Base-by-base conservation (phyloP, 169 alveolate genomes). In the Plasmodium adleri region DNA sequence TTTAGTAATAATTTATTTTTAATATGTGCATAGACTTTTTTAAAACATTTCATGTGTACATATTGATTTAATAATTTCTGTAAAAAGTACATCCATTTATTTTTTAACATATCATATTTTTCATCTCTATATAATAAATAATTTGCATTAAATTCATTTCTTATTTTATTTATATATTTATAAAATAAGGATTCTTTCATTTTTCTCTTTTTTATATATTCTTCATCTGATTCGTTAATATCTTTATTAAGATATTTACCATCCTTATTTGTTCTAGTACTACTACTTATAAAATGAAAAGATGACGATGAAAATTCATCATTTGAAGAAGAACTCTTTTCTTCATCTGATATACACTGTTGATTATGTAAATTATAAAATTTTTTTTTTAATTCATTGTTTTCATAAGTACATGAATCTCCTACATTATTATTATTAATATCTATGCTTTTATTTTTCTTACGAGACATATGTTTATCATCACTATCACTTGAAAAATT, bases 31-130 rank as follows among this genome's bases (percentile, higher is more conserved):
- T 83, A 83, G 49, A 83, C 43, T 39, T 17, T 49, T 68, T 56
- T 83, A 50, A 58, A 83, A 28, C 32, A 20, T 28, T 68, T 67
- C 91, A 83, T 68, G n/a, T 83, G 85, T 32, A 52, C 63, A 26
- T 68, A 83, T 62, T 83, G 91, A 56, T 68, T 72, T 22, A 83
- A 32, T 15, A 68, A 15, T 62, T 83, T 83, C 47, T 83, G 70
- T 54, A 83, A 83, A 28, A 67, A 22, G n/a, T 71, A 45, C 7
- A 56, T 39, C 83, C 80, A 83, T 17, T 83, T 83, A 22, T 56
- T 73, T 6, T 43, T 32, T 4, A 12, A 43, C 9, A 64, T 67
- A 13, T 28, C 54, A 68, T 49, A 7, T 15, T n/a, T 58, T 68
- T 17, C 56, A 12, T 50, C 56, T 63, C 43, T 39, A n/a, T 28